Conservation (phyloP, 495 filamentous ascomycete species). For the Tuber indicum region DNA sequence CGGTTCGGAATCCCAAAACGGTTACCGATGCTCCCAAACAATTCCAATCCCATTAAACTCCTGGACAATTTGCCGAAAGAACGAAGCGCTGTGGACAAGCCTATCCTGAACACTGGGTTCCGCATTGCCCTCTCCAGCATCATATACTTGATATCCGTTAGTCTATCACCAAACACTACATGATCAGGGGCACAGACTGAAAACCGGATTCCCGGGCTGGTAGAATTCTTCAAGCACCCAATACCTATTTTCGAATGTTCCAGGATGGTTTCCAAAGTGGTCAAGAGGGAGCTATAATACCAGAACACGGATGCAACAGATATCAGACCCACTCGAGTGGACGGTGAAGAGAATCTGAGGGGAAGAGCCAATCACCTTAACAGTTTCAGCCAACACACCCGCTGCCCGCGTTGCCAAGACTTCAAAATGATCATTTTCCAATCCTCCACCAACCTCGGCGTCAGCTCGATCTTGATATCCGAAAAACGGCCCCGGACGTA, state of each 20-base stretch:
- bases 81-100: constrained; percentile 38
- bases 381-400: constrained; percentile 16
- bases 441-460: background rate
- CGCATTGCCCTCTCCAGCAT: constrained; percentile 49
- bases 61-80: constrained; percentile 47
- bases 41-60: constrained; percentile 52
- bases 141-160: constrained; percentile 43
- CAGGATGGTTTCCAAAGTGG: constrained; percentile 44
- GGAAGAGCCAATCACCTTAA: constrained; percentile 17
- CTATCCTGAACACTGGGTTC: constrained; percentile 26
- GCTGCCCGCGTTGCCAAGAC: background rate
- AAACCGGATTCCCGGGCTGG: constrained; percentile 49
- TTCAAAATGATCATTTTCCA: background rate
- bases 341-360: background rate
- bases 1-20: background rate
- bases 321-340: too few species aligned
- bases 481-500: constrained; percentile 10
- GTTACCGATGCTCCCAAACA: constrained; percentile 55
- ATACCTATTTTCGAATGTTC: constrained; percentile 52
- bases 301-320: background rate
- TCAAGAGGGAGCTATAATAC: constrained; percentile 49
- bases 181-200: constrained; percentile 29
- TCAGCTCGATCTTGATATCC: background rate
- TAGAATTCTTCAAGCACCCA: constrained; percentile 52
- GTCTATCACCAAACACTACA: background rate